phyloP scores from a whole-genome alignment of 2,329 filamentous ascomycete genomes.

The Plenodomus biglobosus region DNA sequence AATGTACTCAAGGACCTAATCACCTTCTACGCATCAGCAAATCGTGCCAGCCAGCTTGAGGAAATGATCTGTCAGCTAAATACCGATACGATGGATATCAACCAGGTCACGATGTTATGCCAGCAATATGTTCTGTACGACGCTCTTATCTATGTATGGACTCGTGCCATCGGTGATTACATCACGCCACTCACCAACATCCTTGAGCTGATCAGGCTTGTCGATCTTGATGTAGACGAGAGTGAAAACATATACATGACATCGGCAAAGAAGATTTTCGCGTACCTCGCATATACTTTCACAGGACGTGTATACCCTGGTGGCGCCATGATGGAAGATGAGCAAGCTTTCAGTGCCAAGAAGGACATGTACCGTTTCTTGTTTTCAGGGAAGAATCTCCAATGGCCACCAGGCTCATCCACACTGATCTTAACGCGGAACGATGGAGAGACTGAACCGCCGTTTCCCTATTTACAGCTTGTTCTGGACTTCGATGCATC shows the following conservation, averaged over 20 bases:
- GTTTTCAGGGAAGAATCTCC: constrained; percentile 78
- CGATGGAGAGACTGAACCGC: constrained; percentile 62
- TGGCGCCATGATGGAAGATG: constrained; percentile 71
- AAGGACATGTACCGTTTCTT: constrained; percentile 89
- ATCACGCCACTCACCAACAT: constrained; percentile 88
- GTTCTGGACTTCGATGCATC: constrained; percentile 86
- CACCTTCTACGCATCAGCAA: constrained; percentile 73
- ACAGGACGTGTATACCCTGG: constrained; percentile 92
- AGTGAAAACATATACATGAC: constrained; percentile 65
- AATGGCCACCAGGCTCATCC: constrained; percentile 69
- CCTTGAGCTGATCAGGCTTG: constrained; percentile 62
- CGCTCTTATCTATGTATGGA: constrained; percentile 96
- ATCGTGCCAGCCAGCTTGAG: constrained; percentile 77
- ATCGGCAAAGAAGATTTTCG: constrained; percentile 87
- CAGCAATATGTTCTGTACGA: constrained; percentile 92
- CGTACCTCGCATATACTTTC: constrained; percentile 88
- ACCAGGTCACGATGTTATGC: constrained; percentile 87
- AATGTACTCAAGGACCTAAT: constrained; percentile 84
- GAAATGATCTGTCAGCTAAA: constrained; percentile 94
- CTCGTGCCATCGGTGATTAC: constrained; percentile 83
- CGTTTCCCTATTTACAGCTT: constrained; percentile 81
- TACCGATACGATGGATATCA: constrained; percentile 86
- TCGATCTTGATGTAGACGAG: constrained; percentile 58
- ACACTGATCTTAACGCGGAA: constrained; percentile 62
- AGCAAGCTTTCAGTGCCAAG: constrained; percentile 75